A percentile compares a stretch with the other conserved stretches of the same genome.
Conservation (phyloP, 2,329 filamentous ascomycete genomes). For the Cladophialophora carrionii region DNA sequence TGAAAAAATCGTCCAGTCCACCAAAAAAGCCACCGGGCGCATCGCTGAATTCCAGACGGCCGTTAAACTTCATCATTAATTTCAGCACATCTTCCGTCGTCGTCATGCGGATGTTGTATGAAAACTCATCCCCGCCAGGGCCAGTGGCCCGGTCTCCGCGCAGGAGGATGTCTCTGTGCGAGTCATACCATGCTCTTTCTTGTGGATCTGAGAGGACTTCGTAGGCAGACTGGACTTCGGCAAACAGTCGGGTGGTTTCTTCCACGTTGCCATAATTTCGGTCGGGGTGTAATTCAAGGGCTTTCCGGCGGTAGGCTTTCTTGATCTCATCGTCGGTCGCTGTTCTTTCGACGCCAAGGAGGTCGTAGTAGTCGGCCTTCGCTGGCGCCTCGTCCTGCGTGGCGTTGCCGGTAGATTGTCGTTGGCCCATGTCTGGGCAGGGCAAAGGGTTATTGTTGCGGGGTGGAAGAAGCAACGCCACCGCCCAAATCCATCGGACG, state of each 20-base stretch:
- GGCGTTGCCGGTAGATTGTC: constrained; percentile 45
- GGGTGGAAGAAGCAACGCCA: neutral
- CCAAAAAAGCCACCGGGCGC: constrained; percentile 82
- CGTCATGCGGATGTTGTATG: constrained; percentile 73
- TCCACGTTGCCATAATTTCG: constrained; percentile 87
- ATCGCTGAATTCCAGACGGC: constrained; percentile 77
- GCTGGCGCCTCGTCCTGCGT: constrained; percentile 35
- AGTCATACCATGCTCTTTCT: constrained; percentile 97
- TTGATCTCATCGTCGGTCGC: constrained; percentile 91
- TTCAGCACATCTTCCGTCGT: constrained; percentile 77
- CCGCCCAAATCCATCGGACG: neutral
- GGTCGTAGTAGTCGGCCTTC: constrained; percentile 66
- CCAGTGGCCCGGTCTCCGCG: constrained; percentile 58
- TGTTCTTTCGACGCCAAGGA: constrained; percentile 71
- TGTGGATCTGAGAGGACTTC: constrained; percentile 95
- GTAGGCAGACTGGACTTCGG: constrained; percentile 89
- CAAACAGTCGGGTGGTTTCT: constrained; percentile 80
- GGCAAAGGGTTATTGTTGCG: neutral
- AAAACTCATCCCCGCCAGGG: constrained; percentile 58
- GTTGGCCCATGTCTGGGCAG: constrained; percentile 48
- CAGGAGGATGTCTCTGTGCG: constrained; percentile 83
- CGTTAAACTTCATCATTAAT: constrained; percentile 79
- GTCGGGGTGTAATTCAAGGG: constrained; percentile 91
- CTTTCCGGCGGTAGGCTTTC: constrained; percentile 87
- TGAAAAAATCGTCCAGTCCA: constrained; percentile 75